These are phyloP conservation scores for Cryptococcus sp. DNA, from an alignment of 1,284 basidiomycete genomes.

Conservation along the genomic window DNA sequence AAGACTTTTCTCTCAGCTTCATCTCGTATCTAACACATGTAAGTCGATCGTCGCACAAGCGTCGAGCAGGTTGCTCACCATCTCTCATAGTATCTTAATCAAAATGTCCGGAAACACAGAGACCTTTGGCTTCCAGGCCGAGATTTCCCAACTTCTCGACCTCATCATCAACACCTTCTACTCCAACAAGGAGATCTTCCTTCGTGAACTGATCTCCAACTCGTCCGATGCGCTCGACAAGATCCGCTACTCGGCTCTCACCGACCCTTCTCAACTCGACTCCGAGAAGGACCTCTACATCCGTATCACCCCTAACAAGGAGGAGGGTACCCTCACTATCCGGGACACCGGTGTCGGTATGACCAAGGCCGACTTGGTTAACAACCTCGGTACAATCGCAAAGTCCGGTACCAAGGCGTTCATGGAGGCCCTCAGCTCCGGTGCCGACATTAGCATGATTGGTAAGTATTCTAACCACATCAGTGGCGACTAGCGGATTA, in stretches of 20 bases:
- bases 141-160: slow-evolving; percentile 81
- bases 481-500: no score
- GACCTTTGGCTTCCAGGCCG: slow-evolving; percentile 67
- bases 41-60: no score
- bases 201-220: slow-evolving; percentile 75
- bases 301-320: slow-evolving; percentile 91
- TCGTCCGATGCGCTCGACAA: slow-evolving; percentile 94
- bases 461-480: slow-evolving; percentile 49
- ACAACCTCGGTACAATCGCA: slow-evolving; percentile 98
- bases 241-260: slow-evolving; percentile 85
- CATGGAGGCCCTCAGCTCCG: slow-evolving; percentile 86
- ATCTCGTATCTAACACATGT: no score
- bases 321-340: slow-evolving; percentile 88
- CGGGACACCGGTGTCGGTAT: slow-evolving; percentile 98
- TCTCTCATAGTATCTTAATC: slow-evolving; percentile 2
- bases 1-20: no score
- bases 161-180: slow-evolving; percentile 84
- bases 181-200: slow-evolving; percentile 98
- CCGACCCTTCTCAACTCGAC: slow-evolving; percentile 85
- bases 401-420: slow-evolving; percentile 85
- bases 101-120: slow-evolving; percentile 36
- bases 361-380: slow-evolving; percentile 76
- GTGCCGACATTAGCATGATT: slow-evolving; percentile 86
- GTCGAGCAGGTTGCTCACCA: no score
- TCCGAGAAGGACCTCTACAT: slow-evolving; percentile 87